Evolutionary conservation across 208 protist species (phyloP), one percentile per base, ranked within the genome.

Genomic region (Wallacemonas rigidus): DNA sequence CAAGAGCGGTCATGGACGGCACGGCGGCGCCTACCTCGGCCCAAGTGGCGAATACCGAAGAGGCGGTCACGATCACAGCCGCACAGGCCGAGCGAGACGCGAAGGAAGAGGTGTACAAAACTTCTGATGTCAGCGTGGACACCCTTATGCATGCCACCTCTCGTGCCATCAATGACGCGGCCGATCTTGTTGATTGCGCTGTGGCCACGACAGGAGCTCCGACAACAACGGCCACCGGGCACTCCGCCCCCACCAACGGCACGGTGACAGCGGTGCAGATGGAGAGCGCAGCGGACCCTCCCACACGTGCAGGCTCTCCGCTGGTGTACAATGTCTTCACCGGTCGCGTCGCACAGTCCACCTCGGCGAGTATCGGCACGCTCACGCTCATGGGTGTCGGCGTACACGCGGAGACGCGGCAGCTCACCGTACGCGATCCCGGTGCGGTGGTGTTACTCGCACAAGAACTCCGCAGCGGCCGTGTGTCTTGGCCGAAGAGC

Each of bases 271-370:
- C 48, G 48, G 15, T 53, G 48, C 48, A 53, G 48, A 1, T 53
- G 15, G 48, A n/a, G 48, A 15, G 47, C 47, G 47, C 47, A 51
- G 47, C 26, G 26, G 26, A 26, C 26, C 26, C 26, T 26, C 26
- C 26, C 26, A 26, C 26, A 26, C 26, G 26, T 26, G 26, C 26
- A 26, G 26, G 26, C 26, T 26, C 26, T 26, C 26, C 26, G 17
- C 43, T 94, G 39, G 81, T 96, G 4, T 94, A 86, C 71, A 96
- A 96, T 72, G 72, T 93, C 36, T 96, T 96, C 78, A 96, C 89
- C 12, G 82, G 87, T 2, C 89, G 92, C 55, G 81, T 96, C 12
- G 81, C 79, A 9, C 80, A 83, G 72, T 64, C 75, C 2, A 79
- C 75, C 48, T 82, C 89, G 5, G 40, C 80, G 4, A 79, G 70